Evolutionary conservation across 306 rosid genomes (phyloP), one percentile per base, ranked within the genome.

Genomic region (Vigna angularis): DNA sequence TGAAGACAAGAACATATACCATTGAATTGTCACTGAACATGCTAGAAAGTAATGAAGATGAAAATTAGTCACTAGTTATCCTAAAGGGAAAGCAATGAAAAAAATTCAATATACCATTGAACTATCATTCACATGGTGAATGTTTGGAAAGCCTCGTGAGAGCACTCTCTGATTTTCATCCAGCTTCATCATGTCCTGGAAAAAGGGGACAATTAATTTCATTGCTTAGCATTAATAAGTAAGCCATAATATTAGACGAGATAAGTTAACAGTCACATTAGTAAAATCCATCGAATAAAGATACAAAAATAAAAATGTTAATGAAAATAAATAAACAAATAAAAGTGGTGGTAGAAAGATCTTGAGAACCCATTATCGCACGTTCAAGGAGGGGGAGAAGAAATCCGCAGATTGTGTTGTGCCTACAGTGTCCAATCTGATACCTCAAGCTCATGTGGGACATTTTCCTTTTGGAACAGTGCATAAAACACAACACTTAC

Each of bases 131-230:
- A 92, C 90, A 40, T 92, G 98, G 83, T 95, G 97, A 77, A 89
- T 72, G 80, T 78, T 82, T 16, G 92, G 95, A 75, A 83, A 77
- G 70, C 72, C 69, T 79, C 96, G 85, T 9, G 97, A 78, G 42
- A 88, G 97, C 71, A 89, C 74, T 88, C 89, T 85, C 78, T 82
- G 89, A 42, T 86, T 91, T 80, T 92, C 93, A 84, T 91, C 98
- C 77, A 95, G 90, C 82, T 79, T 82, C 98, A 92, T 92, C 91
- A 91, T 84, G 56, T 89, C 97, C 98, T 95, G 84, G 72, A 82
- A 85, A 63, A 52, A 76, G 67, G 56, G 24, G 55, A 66, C 38
- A 68, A 16, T 13, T 49, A 56, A 68, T 59, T 70, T 70, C 62
- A 24, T 77, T 72, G 18, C 44, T 53, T 13, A 55, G 44, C 57